Evolutionary conservation across 1,139 yeast species (phyloP), one percentile per base, ranked within the genome.

Genomic region (Kodamaea sp.): DNA sequence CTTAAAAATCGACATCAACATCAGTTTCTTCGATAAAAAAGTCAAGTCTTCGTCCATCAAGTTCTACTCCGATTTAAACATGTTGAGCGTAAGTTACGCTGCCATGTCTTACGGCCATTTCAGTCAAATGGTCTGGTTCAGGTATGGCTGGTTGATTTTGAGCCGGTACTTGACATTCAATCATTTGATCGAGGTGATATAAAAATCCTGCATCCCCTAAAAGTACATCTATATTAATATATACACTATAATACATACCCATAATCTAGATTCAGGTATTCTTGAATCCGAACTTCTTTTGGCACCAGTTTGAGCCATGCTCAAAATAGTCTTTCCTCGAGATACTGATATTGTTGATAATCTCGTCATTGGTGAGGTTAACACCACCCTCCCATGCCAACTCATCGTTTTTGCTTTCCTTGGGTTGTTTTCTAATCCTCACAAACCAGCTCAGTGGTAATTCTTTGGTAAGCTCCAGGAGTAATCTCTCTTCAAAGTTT

Each of bases 71-170:
- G 78, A 78, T 46, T 68, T 80, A 45, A 72, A 79, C 38, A 75
- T 78, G 61, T 72, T 82, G 49, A 66, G 83, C 32, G 66, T 76
- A 7, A 71, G 82, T 23, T 68, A 80, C 38, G 75, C 83, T 0
- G 86, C 96, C 4, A 89, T 92, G 97, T 66, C 81, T 4, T 72
- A 73, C 47, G 96, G 87, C 4, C 97, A 92, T 60, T 70, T 70
- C 44, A 81, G 95, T 3, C 99, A 92, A 58, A 85, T 92, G 88
- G 90, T 83, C 10, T 92, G 97, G 97, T 92, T 84, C 59, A 72
- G 99, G 46, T 87, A 85, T 66, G 83, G 89, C 2, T 92, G 97
- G 97, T 69, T 92, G 51, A 42, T 76, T 6, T 62, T 82, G 26
- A 84, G 96, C 42, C 71, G 94, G 43, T 85, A 84, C 61, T 74